Evolutionary conservation across 2,329 filamentous ascomycete genomes (phyloP).

Genomic region (Botrytis squamosa): DNA sequence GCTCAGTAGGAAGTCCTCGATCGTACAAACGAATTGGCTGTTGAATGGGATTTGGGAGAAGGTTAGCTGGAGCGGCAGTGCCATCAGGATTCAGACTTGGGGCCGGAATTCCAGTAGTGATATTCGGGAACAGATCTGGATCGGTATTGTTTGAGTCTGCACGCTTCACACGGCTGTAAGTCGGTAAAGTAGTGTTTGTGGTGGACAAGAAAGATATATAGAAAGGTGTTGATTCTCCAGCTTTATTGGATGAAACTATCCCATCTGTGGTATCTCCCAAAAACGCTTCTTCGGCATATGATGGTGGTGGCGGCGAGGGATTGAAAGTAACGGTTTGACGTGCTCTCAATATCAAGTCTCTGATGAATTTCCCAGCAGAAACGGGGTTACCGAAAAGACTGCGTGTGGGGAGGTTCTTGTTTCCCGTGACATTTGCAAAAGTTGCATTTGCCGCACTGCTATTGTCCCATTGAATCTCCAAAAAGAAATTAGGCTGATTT

Average conservation of each 20-base stretch:
- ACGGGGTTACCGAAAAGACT: conserved; percentile 36
- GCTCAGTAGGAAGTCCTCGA: conserved; percentile 74
- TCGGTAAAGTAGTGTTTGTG: conserved; percentile 39
- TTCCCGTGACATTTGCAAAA: conserved; percentile 43
- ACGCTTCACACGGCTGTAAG: conserved; percentile 28
- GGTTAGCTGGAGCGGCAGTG: conserved; percentile 66
- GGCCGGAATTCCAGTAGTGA: conserved; percentile 58
- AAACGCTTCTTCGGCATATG: conserved; percentile 67
- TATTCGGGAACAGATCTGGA: conserved; percentile 40
- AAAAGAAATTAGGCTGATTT: conserved; percentile 73
- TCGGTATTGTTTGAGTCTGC: conserved; percentile 23
- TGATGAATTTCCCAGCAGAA: conserved; percentile 39
- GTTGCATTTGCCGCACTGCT: conserved; percentile 46
- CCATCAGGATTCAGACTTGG: conserved; percentile 66
- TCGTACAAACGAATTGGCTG: conserved; percentile 87
- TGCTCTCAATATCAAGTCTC: conserved; percentile 33
- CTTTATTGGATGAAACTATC: conserved; percentile 63
- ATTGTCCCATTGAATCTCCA: conserved; percentile 75
- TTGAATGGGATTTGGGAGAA: conserved; percentile 67
- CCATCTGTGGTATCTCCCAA: conserved; percentile 83
- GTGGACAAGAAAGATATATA: conserved; percentile 71
- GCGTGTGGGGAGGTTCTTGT: conserved; percentile 31
- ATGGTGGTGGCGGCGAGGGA: conserved; percentile 48
- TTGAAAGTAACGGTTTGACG: conserved; percentile 43
- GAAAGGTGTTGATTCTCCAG: conserved; percentile 85